Percentiles rank a stretch among this genome's conserved stretches.
Evolutionary conservation across 805 yeast genomes (phyloP).

Genomic region (Schwanniomyces yamadae): DNA sequence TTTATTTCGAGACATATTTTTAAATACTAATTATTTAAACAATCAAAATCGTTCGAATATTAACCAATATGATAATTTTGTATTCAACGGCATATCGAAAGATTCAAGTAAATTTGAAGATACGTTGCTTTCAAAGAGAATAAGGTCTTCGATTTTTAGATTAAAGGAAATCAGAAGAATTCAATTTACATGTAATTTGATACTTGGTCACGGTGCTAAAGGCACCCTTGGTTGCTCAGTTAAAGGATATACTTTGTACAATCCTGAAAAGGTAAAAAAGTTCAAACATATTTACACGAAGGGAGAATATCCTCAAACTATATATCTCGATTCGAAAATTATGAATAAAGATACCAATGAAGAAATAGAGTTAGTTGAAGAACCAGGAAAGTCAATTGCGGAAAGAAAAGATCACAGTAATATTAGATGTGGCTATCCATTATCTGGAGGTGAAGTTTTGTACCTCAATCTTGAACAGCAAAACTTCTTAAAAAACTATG

Average conservation of each 20-base stretch:
- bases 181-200: constrained; percentile 60
- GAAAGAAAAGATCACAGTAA: constrained; percentile 33
- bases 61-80: constrained; percentile 7
- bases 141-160: constrained; percentile 50
- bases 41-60: constrained; percentile 17
- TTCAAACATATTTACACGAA: constrained; percentile 54
- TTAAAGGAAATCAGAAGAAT: constrained; percentile 63
- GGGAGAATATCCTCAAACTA: constrained; percentile 52
- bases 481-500: constrained; percentile 27
- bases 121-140: constrained; percentile 42
- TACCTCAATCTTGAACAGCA: constrained; percentile 24
- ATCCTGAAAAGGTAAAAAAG: constrained; percentile 51
- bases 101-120: constrained; percentile 17
- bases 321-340: constrained; percentile 44
- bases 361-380: constrained; percentile 48
- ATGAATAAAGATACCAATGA: constrained; percentile 44
- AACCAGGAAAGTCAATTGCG: constrained; percentile 28
- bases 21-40: constrained; percentile 46
- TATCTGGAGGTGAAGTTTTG: constrained; percentile 22
- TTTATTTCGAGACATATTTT: constrained; percentile 56
- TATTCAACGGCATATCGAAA: constrained; percentile 11
- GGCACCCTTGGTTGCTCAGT: constrained; percentile 58
- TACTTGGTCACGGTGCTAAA: constrained; percentile 45
- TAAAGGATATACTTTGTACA: constrained; percentile 66
- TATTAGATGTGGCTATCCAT: constrained; percentile 31